These are phyloP conservation scores for Alternaria solani DNA, from an alignment of 2,329 filamentous ascomycete species.

Conservation along the genomic window DNA sequence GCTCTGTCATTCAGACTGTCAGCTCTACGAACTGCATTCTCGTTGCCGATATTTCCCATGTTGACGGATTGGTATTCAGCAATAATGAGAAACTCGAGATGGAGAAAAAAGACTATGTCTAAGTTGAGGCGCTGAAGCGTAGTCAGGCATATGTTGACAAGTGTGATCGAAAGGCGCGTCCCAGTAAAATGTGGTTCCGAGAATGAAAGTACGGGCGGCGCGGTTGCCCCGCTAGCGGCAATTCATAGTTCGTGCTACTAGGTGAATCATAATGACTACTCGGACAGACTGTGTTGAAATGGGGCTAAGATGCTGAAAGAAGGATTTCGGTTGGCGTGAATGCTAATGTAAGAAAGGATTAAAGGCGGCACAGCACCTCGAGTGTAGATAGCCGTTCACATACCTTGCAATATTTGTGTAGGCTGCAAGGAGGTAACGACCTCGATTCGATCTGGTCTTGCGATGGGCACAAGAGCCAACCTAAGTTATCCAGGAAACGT, in stretches of 20 bases:
- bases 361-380: background rate
- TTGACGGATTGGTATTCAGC: background rate
- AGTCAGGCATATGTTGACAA: background rate
- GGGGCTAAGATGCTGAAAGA: background rate
- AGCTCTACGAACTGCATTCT: constrained; percentile 39
- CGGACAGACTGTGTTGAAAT: background rate
- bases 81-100: background rate
- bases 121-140: background rate
- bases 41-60: constrained; percentile 36
- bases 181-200: background rate
- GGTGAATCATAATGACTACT: background rate
- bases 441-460: background rate
- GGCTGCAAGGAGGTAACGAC: background rate
- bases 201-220: background rate
- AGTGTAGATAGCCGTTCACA: constrained; percentile 8
- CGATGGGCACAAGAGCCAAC: constrained; percentile 3
- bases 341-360: background rate
- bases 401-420: constrained; percentile 5
- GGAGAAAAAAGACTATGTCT: background rate
- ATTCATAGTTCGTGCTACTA: background rate
- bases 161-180: background rate
- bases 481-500: background rate
- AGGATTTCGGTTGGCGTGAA: background rate
- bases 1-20: constrained; percentile 36
- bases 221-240: constrained; percentile 3